phyloP scores from a whole-genome alignment of 169 alveolate species.

The Nephromyces sp. region DNA sequence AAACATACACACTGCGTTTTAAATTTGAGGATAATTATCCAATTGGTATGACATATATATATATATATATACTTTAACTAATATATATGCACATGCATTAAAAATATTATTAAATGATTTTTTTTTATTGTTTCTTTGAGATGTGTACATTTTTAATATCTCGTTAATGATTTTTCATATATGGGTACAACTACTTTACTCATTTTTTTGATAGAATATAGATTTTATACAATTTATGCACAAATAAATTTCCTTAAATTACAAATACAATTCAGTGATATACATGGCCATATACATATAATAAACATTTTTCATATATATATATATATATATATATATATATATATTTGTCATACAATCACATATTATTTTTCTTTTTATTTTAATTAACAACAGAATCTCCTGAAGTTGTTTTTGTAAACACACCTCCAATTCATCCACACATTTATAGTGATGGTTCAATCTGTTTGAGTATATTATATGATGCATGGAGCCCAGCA shows the following conservation, averaged over 20 bases:
- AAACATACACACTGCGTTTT: slow-evolving; percentile 38
- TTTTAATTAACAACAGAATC: slow-evolving; percentile 8
- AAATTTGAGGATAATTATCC: slow-evolving; percentile 40
- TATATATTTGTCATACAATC: too few species aligned
- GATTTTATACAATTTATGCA: too few species aligned
- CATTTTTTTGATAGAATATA: too few species aligned
- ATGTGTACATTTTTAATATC: too few species aligned
- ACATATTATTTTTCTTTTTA: neutral
- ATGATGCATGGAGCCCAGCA: slow-evolving; percentile 56
- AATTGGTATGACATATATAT: slow-evolving; percentile 29
- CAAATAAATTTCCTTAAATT: too few species aligned
- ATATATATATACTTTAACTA: neutral
- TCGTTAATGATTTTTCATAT: too few species aligned
- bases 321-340: too few species aligned
- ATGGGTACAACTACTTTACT: too few species aligned
- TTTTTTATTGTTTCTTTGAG: neutral
- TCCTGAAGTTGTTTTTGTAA: slow-evolving; percentile 23
- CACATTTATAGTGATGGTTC: slow-evolving; percentile 87
- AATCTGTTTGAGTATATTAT: slow-evolving; percentile 76
- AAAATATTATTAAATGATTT: neutral
- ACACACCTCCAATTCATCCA: slow-evolving; percentile 78
- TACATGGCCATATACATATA: too few species aligned
- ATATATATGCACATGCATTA: too few species aligned
- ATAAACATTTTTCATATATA: too few species aligned
- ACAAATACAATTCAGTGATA: too few species aligned